Evolutionary conservation across 306 rosid genomes (phyloP).

Genomic region (Hippophae tibetana): DNA sequence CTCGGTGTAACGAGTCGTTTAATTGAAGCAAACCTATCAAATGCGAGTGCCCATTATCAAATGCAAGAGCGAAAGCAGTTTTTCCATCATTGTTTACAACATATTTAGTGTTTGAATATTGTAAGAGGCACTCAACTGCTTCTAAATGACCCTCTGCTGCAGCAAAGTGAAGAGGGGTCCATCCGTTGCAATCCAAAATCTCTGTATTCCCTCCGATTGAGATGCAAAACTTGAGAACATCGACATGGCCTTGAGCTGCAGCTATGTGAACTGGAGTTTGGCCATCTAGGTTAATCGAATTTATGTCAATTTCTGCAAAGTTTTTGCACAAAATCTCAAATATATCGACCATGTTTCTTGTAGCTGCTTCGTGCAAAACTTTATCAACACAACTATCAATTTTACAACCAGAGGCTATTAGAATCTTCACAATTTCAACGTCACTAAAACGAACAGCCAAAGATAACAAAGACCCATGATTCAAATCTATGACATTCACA

Average conservation of each 20-base stretch:
- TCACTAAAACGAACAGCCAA: constrained; percentile 33
- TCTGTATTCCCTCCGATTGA: constrained; percentile 48
- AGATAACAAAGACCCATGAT: constrained; percentile 30
- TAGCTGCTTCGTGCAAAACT: constrained; percentile 49
- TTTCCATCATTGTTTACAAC: constrained; percentile 40
- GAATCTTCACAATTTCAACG: constrained; percentile 32
- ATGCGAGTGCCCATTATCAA: constrained; percentile 35
- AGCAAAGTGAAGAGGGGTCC: constrained; percentile 68
- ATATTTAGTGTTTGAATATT: constrained; percentile 43
- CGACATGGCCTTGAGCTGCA: constrained; percentile 44
- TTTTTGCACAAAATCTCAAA: constrained; percentile 32
- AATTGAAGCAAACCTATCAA: constrained; percentile 40
- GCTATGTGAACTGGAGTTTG: constrained; percentile 61
- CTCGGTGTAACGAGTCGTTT: constrained; percentile 46
- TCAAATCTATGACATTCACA: constrained; percentile 26
- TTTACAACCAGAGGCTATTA: constrained; percentile 40
- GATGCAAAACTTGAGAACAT: constrained; percentile 29
- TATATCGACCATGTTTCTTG: constrained; percentile 41
- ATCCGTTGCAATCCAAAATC: constrained; percentile 27
- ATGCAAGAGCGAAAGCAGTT: constrained; percentile 49
- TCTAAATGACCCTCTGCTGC: constrained; percentile 49
- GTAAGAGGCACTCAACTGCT: constrained; percentile 40
- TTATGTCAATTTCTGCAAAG: constrained; percentile 22
- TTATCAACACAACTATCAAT: constrained; percentile 23
- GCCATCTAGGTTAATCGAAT: constrained; percentile 29